These are phyloP conservation scores for Gardenia jasminoides DNA, from an alignment of 257 asterid species.

Conservation along the genomic window DNA sequence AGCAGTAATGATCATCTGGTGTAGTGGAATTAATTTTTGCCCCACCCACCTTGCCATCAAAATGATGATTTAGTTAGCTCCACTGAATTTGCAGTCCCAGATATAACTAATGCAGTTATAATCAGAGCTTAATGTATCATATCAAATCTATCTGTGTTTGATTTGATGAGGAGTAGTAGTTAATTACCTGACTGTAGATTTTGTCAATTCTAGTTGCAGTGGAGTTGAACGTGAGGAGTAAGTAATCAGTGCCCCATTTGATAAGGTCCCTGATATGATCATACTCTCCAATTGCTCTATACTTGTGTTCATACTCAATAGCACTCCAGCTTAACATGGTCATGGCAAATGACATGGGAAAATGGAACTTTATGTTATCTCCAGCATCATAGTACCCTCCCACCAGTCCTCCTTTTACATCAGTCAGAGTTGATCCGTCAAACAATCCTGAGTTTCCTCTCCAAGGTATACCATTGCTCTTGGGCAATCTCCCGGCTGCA, in stretches of 20 bases:
- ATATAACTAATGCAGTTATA: neutral
- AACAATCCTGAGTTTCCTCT: conserved; percentile 71
- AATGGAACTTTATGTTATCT: conserved; percentile 73
- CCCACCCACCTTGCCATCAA: conserved; percentile 58
- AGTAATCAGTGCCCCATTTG: conserved; percentile 91
- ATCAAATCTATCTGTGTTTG: neutral
- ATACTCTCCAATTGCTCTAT: conserved; percentile 65
- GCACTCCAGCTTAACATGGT: conserved; percentile 94
- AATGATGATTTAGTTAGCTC: neutral
- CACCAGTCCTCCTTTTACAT: conserved; percentile 66
- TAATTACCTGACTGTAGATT: conserved; percentile 61
- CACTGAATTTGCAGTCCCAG: neutral
- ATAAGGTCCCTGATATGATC: conserved; percentile 64
- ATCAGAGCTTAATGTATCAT: neutral
- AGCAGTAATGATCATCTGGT: conserved; percentile 89
- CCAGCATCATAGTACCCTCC: conserved; percentile 97
- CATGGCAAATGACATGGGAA: conserved; percentile 90
- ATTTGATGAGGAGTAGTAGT: neutral
- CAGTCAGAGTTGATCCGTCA: conserved; percentile 64
- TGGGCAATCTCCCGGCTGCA: conserved; percentile 82
- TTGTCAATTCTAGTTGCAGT: conserved; percentile 63
- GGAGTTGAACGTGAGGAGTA: conserved; percentile 77
- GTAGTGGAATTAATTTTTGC: conserved; percentile 49
- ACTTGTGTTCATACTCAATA: conserved; percentile 81
- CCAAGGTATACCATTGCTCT: conserved; percentile 66